Evolutionary conservation across 176 grass and related monocot species (phyloP).

Genomic region (Bothriochloa decipiens): DNA sequence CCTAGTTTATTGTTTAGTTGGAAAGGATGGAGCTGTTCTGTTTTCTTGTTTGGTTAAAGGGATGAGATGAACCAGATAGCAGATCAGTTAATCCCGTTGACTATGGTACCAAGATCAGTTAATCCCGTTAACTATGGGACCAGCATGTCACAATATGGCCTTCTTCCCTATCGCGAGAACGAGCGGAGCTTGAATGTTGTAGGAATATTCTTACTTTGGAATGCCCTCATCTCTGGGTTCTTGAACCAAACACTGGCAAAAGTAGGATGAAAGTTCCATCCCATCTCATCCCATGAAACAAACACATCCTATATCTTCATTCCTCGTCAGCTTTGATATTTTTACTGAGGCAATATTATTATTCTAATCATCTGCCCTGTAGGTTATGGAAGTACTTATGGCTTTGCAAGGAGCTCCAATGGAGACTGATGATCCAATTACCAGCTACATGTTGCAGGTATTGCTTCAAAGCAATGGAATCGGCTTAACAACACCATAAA

Average conservation of each 20-base stretch:
- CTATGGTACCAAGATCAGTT: too few relatives aligned
- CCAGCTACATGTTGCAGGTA: slow-evolving; percentile 99
- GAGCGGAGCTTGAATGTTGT: background rate
- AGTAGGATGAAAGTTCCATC: background rate
- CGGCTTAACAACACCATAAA: background rate
- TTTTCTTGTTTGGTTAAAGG: background rate
- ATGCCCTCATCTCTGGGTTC: background rate
- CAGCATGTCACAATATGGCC: background rate
- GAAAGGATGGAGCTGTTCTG: background rate
- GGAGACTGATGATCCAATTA: slow-evolving; percentile 97
- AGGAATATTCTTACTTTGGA: background rate
- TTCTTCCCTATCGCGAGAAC: background rate
- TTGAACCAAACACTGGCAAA: background rate
- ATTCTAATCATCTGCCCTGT: slow-evolving; percentile 28
- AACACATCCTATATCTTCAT: background rate
- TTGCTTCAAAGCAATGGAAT: slow-evolving; percentile 30
- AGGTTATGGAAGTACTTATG: slow-evolving; percentile 99
- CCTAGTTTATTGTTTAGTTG: background rate
- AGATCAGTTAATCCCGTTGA: background rate
- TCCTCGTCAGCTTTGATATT: background rate
- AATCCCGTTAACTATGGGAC: background rate
- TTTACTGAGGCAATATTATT: slow-evolving; percentile 2
- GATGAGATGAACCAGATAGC: background rate
- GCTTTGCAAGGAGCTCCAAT: slow-evolving; percentile 93
- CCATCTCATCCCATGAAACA: background rate